Percentiles rank a stretch among this genome's conserved stretches.
Evolutionary conservation across 768 basidiomycete species (phyloP).

Genomic region (Collybiopsis confluens): DNA sequence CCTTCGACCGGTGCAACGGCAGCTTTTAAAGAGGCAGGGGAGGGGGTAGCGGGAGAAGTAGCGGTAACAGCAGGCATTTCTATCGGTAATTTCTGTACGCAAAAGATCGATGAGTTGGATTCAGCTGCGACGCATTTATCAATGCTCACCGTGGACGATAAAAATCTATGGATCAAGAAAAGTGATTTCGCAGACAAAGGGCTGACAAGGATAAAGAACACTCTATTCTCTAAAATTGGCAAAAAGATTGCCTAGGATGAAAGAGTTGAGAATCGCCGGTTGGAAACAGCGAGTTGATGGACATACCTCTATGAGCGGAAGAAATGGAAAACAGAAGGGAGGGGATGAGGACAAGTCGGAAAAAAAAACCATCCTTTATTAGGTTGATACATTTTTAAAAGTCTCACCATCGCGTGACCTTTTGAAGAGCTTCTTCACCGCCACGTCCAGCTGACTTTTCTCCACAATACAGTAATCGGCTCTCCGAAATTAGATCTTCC

Average conservation of each 20-base stretch:
- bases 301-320: conserved; percentile 30
- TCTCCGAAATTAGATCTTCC: no score
- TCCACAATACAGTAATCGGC: no score
- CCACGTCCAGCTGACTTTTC: conserved; percentile 2
- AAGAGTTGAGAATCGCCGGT: no score
- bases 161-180: conserved; percentile 31
- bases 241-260: no score
- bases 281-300: conserved; percentile 7
- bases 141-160: conserved; percentile 39
- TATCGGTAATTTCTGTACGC: conserved; percentile 36
- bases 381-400: no score
- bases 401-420: conserved; percentile 2
- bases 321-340: conserved; percentile 29
- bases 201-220: conserved; percentile 59
- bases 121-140: no score
- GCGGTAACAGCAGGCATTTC: conserved; percentile 83
- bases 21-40: conserved; percentile 72
- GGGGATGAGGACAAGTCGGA: conserved; percentile 17
- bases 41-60: conserved; percentile 44
- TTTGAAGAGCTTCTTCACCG: neutral
- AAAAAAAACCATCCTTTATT: conserved; percentile 7
- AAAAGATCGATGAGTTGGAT: neutral
- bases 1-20: conserved; percentile 47
- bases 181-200: conserved; percentile 38
- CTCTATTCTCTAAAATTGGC: conserved; percentile 54